A percentile compares a stretch with the other conserved stretches of the same genome.
phyloP scores from a whole-genome alignment of 2,329 filamentous ascomycete species.

The Incumbomyces delicatus region DNA sequence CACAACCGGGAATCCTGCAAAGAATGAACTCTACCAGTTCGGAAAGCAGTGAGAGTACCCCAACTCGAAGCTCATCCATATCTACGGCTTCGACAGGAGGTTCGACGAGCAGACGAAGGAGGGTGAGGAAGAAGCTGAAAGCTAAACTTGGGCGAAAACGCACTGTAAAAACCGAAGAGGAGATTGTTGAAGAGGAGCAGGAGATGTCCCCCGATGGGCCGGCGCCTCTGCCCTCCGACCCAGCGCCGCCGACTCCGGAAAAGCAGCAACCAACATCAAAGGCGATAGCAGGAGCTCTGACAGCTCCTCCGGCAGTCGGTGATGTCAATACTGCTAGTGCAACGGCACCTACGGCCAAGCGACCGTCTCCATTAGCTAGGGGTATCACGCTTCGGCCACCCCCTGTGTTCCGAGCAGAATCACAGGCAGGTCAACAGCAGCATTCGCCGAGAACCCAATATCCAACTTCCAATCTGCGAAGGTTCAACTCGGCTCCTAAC shows the following conservation, averaged over 20 bases:
- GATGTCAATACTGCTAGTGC: not conserved
- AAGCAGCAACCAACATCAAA: not conserved
- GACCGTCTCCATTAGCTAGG: constrained; percentile 2
- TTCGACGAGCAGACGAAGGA: constrained; percentile 38
- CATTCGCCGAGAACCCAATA: not conserved
- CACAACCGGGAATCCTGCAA: constrained; percentile 52
- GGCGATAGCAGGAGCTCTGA: not conserved
- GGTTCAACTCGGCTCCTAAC: constrained; percentile 5
- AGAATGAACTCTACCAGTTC: constrained; percentile 42
- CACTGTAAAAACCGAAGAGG: constrained; percentile 27
- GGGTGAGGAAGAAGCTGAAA: constrained; percentile 40
- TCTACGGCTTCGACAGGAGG: constrained; percentile 25
- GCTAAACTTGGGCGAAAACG: constrained; percentile 15
- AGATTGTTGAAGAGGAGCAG: constrained; percentile 49
- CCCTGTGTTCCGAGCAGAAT: constrained; percentile 3
- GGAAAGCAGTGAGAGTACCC: constrained; percentile 34
- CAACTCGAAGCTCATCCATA: constrained; percentile 4
- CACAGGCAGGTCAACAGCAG: not conserved
- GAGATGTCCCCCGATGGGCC: constrained; percentile 30
- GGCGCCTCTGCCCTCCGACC: not conserved
- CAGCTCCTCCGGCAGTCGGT: not conserved
- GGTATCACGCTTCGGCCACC: constrained; percentile 6
- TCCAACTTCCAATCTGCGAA: not conserved
- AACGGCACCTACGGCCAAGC: not conserved
- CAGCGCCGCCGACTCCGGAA: not conserved